Base-by-base conservation (phyloP, 2,329 filamentous ascomycete genomes). In the Aureobasidium namibiae region DNA sequence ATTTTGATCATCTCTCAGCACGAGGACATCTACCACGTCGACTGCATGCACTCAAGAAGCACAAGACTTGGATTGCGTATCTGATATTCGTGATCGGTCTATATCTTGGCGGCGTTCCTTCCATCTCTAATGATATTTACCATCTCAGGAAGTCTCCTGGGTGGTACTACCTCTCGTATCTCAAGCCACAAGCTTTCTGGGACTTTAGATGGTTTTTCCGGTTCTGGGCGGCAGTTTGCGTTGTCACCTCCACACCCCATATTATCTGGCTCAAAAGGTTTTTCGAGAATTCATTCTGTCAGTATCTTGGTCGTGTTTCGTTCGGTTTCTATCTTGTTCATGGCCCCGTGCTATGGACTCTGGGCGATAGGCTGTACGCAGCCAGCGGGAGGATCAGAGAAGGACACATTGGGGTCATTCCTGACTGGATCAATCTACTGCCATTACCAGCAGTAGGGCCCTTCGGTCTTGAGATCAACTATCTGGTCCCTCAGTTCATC, bases 291-390 rank as follows among this genome's bases (percentile, higher is more conserved):
- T 72, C 72, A 9, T 77, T 82, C 63, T 80, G 78, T 62, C 83
- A 84, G 65, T 84, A 83, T 61, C 74, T 86, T 4, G 83, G 83
- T 0, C 76, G 78, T 42, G 75, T 85, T 54, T 84, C 81, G 0
- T 86, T 80, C 64, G 74, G 79, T 0, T 70, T 86, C 3, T 86
- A 86, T 67, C 72, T 86, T 11, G 76, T 85, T 6, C 83, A 86
- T 61, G 83, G 82, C 0, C 82, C 82, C 0, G 67, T 86, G 1
- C 70, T 86, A 0, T 78, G 75, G 73, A 75, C 74, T 0, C 49
- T 85, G 1, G 83, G 82, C 0, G 82, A 88, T 65, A 75, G 84
- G 31, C 26, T 88, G 1, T 87, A 87, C 67, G 75, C 79, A 8
- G 80, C 81, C 5, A 75, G 76, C 0, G 84, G 85, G 3, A 83